phyloP scores from a whole-genome alignment of 2,329 filamentous ascomycete genomes.

The Macrophomina tecta region DNA sequence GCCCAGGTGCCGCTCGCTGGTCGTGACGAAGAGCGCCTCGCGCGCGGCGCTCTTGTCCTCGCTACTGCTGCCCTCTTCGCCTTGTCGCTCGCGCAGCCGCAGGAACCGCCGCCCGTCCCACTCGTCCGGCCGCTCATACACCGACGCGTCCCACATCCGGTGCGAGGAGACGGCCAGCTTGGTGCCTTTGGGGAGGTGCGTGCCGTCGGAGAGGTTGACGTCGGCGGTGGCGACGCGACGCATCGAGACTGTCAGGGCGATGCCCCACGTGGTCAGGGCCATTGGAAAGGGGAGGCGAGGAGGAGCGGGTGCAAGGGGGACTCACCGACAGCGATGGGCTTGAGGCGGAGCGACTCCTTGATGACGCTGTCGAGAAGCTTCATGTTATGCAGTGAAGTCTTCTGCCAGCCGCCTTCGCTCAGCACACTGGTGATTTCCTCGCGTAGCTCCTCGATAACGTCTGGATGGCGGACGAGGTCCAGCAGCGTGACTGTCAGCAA shows the following conservation, averaged over 20 bases:
- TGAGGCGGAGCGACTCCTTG: constrained; percentile 34
- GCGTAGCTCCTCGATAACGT: constrained; percentile 36
- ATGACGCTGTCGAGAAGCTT: constrained; percentile 42
- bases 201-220: constrained; percentile 38
- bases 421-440: constrained; percentile 38
- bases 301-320: not conserved
- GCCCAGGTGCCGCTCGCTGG: constrained; percentile 30
- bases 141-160: constrained; percentile 26
- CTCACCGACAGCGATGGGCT: constrained; percentile 2
- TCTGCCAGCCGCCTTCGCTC: constrained; percentile 36
- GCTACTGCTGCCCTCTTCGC: no score
- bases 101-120: constrained; percentile 29
- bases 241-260: constrained; percentile 17
- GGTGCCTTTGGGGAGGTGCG: constrained; percentile 33
- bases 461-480: constrained; percentile 35
- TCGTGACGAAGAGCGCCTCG: constrained; percentile 29
- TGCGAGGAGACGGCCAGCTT: constrained; percentile 27
- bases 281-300: no score
- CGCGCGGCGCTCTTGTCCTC: no score
- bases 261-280: no score
- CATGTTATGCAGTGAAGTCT: constrained; percentile 38
- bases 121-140: constrained; percentile 25
- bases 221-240: constrained; percentile 21
- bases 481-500: constrained; percentile 33
- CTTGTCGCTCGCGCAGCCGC: constrained; percentile 22